phyloP scores from a whole-genome alignment of 1,139 yeast genomes.

The Meyerozyma sp. region DNA sequence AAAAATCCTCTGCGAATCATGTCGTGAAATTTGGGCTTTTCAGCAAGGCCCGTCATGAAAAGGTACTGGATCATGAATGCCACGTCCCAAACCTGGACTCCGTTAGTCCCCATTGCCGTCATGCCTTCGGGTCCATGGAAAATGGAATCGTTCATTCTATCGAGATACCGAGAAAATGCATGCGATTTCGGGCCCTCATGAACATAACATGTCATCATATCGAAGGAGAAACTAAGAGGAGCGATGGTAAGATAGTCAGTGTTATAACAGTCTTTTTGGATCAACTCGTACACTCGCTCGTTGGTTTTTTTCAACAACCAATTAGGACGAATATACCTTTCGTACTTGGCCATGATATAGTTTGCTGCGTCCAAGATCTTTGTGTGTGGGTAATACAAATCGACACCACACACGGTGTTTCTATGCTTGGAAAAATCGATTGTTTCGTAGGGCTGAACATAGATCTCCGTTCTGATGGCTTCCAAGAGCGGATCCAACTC shows the following conservation, averaged over 20 bases:
- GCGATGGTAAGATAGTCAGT: constrained; percentile 86
- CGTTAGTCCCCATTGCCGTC: constrained; percentile 95
- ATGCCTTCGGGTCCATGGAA: constrained; percentile 89
- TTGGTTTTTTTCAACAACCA: constrained; percentile 60
- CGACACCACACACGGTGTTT: constrained; percentile 87
- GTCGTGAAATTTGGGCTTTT: constrained; percentile 58
- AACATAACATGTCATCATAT: constrained; percentile 60
- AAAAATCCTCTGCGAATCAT: constrained; percentile 59
- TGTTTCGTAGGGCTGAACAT: constrained; percentile 51
- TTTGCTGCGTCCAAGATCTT: constrained; percentile 61
- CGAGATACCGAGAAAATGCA: constrained; percentile 50
- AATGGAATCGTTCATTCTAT: constrained; percentile 67
- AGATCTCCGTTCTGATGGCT: constrained; percentile 73
- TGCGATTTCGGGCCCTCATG: constrained; percentile 70
- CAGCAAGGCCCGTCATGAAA: constrained; percentile 75
- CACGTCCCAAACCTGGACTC: constrained; percentile 96
- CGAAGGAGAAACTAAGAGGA: constrained; percentile 87
- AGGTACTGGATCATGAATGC: constrained; percentile 86
- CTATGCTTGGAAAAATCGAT: constrained; percentile 70
- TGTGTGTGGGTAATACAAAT: constrained; percentile 90
- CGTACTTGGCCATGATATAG: constrained; percentile 55
- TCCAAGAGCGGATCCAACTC: constrained; percentile 58
- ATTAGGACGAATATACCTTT: constrained; percentile 63
- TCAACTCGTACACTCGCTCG: constrained; percentile 52
- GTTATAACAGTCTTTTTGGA: constrained; percentile 70